Percentiles rank a stretch among this genome's conserved stretches.
These are phyloP conservation scores for Kernera saxatilis DNA, from an alignment of 345 rosid genomes.

Conservation along the genomic window DNA sequence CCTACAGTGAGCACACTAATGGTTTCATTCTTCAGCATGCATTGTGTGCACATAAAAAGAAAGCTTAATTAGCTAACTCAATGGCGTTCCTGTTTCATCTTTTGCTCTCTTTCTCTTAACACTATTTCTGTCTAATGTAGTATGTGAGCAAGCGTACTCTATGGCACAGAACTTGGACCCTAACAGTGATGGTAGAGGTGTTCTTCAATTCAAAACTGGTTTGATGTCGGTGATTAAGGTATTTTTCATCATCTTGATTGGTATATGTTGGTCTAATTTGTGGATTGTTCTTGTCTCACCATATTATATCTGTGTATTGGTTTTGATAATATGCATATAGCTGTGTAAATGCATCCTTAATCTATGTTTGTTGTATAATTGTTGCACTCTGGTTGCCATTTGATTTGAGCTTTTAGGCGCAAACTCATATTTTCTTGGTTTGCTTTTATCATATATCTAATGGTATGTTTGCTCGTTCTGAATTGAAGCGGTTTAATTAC, in stretches of 20 bases:
- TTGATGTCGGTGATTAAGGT: constrained; percentile 93
- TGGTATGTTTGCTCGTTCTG: constrained; percentile 5
- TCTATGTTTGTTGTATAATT: background rate
- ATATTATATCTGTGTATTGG: constrained; percentile 6
- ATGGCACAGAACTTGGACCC: constrained; percentile 97
- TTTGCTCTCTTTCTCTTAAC: background rate
- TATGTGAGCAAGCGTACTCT: constrained; percentile 93
- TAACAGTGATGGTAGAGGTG: constrained; percentile 93
- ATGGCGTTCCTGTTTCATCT: background rate
- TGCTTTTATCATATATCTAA: constrained; percentile 1
- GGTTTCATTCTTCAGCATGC: background rate
- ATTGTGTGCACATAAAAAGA: background rate
- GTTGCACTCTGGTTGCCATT: background rate
- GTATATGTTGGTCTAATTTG: background rate
- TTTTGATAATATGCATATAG: background rate
- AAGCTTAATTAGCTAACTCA: background rate
- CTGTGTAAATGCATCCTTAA: background rate
- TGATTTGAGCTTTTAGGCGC: background rate
- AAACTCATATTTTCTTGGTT: background rate
- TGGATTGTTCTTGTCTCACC: background rate
- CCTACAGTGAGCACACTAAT: background rate
- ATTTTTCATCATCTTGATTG: constrained; percentile 1
- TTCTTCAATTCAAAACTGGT: constrained; percentile 98
- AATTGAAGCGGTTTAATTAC: background rate
- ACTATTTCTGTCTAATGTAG: constrained; percentile 33